Conservation (phyloP, 2,329 filamentous ascomycete genomes). For the Alternaria hordeiaustralica region DNA sequence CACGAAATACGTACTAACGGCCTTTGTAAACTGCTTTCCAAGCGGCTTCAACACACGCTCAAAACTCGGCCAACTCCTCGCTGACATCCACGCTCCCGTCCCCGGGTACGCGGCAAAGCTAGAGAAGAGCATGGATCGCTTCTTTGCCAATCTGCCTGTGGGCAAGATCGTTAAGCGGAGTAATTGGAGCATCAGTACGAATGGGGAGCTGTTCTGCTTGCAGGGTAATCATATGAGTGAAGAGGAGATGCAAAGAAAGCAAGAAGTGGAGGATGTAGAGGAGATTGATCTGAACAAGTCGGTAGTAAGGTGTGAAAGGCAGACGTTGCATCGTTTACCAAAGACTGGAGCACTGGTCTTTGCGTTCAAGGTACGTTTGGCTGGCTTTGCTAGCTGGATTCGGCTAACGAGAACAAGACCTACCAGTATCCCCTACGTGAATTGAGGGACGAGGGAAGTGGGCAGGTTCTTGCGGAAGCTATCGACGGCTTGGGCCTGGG, state of each 20-base stretch:
- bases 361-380: conserved; percentile 57
- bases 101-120: conserved; percentile 64
- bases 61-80: conserved; percentile 61
- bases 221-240: conserved; percentile 54
- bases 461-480: conserved; percentile 60
- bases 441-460: conserved; percentile 63
- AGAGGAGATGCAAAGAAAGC: conserved; percentile 36
- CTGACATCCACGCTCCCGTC: conserved; percentile 65
- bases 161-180: conserved; percentile 62
- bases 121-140: conserved; percentile 66
- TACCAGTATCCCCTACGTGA: conserved; percentile 64
- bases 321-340: conserved; percentile 67
- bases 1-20: conserved; percentile 61
- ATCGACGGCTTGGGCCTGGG: conserved; percentile 66
- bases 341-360: conserved; percentile 63
- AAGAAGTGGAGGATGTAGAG: conserved; percentile 27
- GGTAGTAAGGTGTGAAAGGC: conserved; percentile 63
- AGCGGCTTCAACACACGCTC: conserved; percentile 63
- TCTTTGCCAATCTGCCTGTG: conserved; percentile 61
- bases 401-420: conserved; percentile 46
- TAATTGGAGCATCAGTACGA: conserved; percentile 61
- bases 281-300: conserved; percentile 53
- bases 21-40: conserved; percentile 64
- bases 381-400: not conserved
- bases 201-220: conserved; percentile 49